Base-by-base conservation (phyloP, 495 filamentous ascomycete species). In the Penicillium pancosmium region DNA sequence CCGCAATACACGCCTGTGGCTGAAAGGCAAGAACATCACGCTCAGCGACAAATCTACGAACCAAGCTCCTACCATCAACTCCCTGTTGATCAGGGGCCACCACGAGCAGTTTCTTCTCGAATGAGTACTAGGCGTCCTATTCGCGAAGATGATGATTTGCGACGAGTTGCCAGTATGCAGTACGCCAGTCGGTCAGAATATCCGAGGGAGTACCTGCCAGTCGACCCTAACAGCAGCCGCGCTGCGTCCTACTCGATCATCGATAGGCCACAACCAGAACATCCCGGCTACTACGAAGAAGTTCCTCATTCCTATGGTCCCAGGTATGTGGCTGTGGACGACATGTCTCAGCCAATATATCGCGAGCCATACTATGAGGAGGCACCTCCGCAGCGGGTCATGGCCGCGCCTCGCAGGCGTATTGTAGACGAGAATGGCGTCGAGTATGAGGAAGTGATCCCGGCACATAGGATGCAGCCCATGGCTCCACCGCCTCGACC, bases 401-500 rank as follows among this genome's bases (percentile, higher is more conserved):
- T 86, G 67, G 80, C 82, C 33, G 84, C 88, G 27, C 78, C 82
- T 25, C 79, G 79, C 23, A 80, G 83, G 1, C 82, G 88, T 56
- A 73, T 91, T 46, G 73, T 92, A 48, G 89, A 91, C 68, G 82
- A 87, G 54, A 84, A 82, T 71, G 89, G 89, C 21, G 85, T 85
- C 56, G 80, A 89, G 64, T 93, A 87, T 63, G 73, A 88, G 49
- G 88, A 89, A 67, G 79, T 85, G 7, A 66, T 82, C 18, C 72
- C 82, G 19, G 69, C 74, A 15, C 67, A 74, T 2, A 64, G 72
- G 46, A 35, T 70, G 19, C 82, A 83, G 38, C 69, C 77, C n/a
- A 74, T 83, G 47, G 81, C 83, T 18, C 82, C 82, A 25, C 76
- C 82, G n/a, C 66, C 77, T 6, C 67, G 60, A 64, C 65, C 68